Conservation (phyloP, 345 rosid genomes). For the Cardamine occulta region DNA sequence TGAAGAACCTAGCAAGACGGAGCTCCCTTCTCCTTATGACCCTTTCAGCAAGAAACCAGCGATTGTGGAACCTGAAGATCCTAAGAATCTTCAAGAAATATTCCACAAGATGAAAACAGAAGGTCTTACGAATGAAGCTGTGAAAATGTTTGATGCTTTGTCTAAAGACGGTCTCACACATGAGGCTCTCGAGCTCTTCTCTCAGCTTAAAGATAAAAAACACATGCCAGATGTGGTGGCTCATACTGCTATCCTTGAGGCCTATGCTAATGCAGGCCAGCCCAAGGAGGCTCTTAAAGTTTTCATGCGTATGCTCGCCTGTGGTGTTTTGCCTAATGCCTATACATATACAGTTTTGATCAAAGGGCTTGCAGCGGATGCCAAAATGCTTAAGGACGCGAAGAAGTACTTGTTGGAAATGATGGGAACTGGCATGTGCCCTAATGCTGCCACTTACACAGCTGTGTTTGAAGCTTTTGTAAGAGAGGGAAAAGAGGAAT, state of each 20-base stretch:
- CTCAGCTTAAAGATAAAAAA: constrained; percentile 66
- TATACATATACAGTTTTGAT: constrained; percentile 69
- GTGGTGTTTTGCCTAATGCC: constrained; percentile 72
- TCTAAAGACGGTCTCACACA: constrained; percentile 77
- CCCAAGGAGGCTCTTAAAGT: constrained; percentile 65
- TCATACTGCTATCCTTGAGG: constrained; percentile 75
- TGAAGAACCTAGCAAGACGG: constrained; percentile 24
- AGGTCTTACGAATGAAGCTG: constrained; percentile 59
- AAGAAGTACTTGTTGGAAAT: constrained; percentile 66
- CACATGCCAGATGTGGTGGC: constrained; percentile 78
- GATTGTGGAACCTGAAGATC: constrained; percentile 60
- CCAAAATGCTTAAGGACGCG: constrained; percentile 46
- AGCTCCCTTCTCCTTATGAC: constrained; percentile 70
- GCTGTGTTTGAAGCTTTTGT: constrained; percentile 64
- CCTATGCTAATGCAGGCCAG: constrained; percentile 70
- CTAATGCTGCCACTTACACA: constrained; percentile 54
- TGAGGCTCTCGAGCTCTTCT: constrained; percentile 74
- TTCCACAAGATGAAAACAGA: constrained; percentile 69
- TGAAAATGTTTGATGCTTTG: constrained; percentile 86
- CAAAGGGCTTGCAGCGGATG: constrained; percentile 62
- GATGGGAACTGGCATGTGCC: constrained; percentile 63
- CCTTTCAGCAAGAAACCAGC: constrained; percentile 62
- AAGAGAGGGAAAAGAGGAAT: constrained; percentile 52
- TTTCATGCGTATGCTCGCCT: constrained; percentile 66
- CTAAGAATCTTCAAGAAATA: constrained; percentile 63